These are phyloP conservation scores for Vararia minispora DNA, from an alignment of 768 basidiomycete species.

Conservation along the genomic window DNA sequence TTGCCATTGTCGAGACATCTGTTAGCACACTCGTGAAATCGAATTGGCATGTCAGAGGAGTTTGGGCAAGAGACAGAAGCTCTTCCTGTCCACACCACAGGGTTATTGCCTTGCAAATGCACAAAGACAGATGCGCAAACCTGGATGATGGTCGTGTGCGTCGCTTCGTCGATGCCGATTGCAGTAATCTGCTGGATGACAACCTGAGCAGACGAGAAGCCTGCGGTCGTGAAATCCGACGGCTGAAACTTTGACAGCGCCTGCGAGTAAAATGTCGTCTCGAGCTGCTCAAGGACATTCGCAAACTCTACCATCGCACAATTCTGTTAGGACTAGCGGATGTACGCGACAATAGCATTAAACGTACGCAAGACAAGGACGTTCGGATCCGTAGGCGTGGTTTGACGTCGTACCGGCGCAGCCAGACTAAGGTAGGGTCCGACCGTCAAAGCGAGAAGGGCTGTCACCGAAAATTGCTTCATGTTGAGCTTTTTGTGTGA, in stretches of 20 bases:
- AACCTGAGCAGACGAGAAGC: slow-evolving; percentile 43
- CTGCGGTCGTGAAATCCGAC: slow-evolving; percentile 52
- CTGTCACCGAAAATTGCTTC: slow-evolving; percentile 29
- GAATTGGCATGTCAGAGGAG: slow-evolving; percentile 54
- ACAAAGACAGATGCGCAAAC: slow-evolving; percentile 18
- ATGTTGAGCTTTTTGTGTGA: no score
- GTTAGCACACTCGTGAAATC: slow-evolving; percentile 52
- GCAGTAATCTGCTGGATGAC: slow-evolving; percentile 48
- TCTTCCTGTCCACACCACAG: no score
- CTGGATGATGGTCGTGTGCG: slow-evolving; percentile 47
- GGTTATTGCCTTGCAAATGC: no score
- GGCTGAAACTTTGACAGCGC: slow-evolving; percentile 54
- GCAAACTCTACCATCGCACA: slow-evolving; percentile 51
- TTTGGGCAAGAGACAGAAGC: no score
- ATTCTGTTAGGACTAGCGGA: slow-evolving; percentile 21
- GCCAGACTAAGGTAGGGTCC: slow-evolving; percentile 36
- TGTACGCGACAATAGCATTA: no score
- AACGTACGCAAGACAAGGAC: slow-evolving; percentile 50
- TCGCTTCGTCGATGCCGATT: slow-evolving; percentile 52
- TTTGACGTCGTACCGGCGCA: slow-evolving; percentile 32
- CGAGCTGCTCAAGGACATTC: slow-evolving; percentile 63
- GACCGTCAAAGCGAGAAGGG: slow-evolving; percentile 30
- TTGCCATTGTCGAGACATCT: slow-evolving; percentile 59
- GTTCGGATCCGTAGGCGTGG: slow-evolving; percentile 16
- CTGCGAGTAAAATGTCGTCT: slow-evolving; percentile 56